Conservation (phyloP, 2,329 filamentous ascomycete species). For the Penicillium sp. region DNA sequence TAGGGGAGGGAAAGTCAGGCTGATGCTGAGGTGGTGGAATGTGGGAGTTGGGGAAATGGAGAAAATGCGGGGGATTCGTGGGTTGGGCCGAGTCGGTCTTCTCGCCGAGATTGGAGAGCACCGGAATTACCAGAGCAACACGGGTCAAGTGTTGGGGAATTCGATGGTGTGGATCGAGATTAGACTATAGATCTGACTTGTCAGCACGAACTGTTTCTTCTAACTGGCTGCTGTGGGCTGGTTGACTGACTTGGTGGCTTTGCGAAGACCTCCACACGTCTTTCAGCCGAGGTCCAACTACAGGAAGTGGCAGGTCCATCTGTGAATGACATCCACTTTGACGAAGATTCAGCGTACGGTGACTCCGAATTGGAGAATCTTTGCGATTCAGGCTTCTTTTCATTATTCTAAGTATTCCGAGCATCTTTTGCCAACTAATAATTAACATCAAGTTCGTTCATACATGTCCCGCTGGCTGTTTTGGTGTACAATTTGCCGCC, state of each 20-base stretch:
- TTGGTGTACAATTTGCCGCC: background rate
- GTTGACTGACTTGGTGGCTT: background rate
- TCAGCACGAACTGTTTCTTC: no score
- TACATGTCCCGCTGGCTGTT: background rate
- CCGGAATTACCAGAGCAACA: background rate
- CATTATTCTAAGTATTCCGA: background rate
- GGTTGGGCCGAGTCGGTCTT: constrained; percentile 24
- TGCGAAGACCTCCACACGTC: background rate
- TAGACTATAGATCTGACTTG: background rate
- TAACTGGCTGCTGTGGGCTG: background rate
- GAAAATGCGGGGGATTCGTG: constrained; percentile 25
- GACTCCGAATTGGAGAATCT: constrained; percentile 13
- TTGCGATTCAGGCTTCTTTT: background rate
- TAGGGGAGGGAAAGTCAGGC: constrained; percentile 11
- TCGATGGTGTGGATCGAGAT: background rate
- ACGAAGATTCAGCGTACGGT: background rate
- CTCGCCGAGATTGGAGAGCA: constrained; percentile 23
- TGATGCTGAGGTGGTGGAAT: constrained; percentile 7
- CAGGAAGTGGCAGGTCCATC: background rate
- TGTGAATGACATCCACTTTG: constrained; percentile 14
- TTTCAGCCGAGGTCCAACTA: constrained; percentile 16
- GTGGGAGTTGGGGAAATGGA: constrained; percentile 28
- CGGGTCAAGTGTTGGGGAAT: background rate
- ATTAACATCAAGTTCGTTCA: background rate
- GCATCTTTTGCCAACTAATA: background rate